Percentiles rank a stretch among this genome's conserved stretches.
These are phyloP conservation scores for Scorias spongiosa DNA, from an alignment of 2,329 filamentous ascomycete species.

Conservation along the genomic window DNA sequence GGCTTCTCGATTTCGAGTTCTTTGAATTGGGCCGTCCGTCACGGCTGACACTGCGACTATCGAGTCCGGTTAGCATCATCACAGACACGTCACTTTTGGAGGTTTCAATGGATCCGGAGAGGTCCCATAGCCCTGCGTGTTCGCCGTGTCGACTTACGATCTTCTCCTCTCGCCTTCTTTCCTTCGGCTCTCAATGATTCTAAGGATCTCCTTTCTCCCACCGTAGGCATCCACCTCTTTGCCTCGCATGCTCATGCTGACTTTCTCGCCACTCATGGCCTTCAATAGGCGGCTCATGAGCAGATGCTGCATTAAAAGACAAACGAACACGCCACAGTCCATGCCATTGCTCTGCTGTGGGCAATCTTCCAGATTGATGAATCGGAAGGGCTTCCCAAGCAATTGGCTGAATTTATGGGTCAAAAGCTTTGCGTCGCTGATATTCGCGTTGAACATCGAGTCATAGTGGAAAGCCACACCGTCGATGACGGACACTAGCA, in stretches of 20 bases:
- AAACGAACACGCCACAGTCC: constrained; percentile 94
- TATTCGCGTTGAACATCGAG: constrained; percentile 63
- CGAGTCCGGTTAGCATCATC: neutral
- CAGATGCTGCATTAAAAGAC: constrained; percentile 87
- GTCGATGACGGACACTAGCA: constrained; percentile 79
- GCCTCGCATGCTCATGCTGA: constrained; percentile 84
- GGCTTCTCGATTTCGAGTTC: constrained; percentile 10
- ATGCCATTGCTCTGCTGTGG: constrained; percentile 85
- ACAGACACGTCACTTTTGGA: too few relatives aligned
- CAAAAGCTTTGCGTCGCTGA: constrained; percentile 53
- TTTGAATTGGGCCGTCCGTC: constrained; percentile 1
- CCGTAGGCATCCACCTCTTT: constrained; percentile 67
- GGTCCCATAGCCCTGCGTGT: constrained; percentile 1
- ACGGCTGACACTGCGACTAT: constrained; percentile 11
- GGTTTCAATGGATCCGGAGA: too few relatives aligned
- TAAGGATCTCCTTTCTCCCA: constrained; percentile 79
- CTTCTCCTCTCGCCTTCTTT: constrained; percentile 75
- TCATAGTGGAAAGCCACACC: constrained; percentile 95
- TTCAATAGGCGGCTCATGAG: constrained; percentile 68
- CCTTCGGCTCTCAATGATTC: constrained; percentile 71
- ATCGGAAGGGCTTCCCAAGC: constrained; percentile 52
- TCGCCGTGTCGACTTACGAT: constrained; percentile 45
- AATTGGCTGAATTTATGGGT: constrained; percentile 54
- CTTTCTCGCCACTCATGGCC: constrained; percentile 68
- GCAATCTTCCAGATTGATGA: constrained; percentile 68